Base-by-base conservation (phyloP, 768 basidiomycete species). In the Agaricus subrufescens region DNA sequence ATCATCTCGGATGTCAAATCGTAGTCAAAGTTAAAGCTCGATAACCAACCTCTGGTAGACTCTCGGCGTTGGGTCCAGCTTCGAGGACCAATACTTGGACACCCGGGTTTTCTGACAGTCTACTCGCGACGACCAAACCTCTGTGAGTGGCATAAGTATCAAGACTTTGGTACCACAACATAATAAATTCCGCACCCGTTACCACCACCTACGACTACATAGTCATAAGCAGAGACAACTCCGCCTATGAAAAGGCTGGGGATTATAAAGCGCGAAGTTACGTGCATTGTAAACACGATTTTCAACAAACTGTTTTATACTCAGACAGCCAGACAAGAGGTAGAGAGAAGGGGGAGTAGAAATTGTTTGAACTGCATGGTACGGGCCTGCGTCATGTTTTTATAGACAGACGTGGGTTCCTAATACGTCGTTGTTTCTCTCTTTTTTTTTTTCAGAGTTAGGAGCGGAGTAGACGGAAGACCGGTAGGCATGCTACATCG, bases 1-100 rank as follows among this genome's bases (percentile, higher is more conserved):
- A 37, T 19, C 12, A 15, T 27, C 3, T 15, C 6, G 43, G 26
- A n/a, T 31, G 8, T 46, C 30, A 40, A 10, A 47, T 3, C 46
- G 9, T 30, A 30, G 26, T 6, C 27, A 46, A 11, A 11, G 10
- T 11, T 8, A n/a, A 42, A 5, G 7, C 11, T 51, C 23, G n/a
- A 43, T 14, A 15, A n/a, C 62, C 3, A 57, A 74, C 76, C 66
- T 65, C 75, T 53, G 54, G 70, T 30, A 64, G 68, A 65, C 65
- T 69, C 68, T 63, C 70, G 3, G 62, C 69, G 48, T 70, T 65
- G 9, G 65, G 60, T 0, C 79, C 79, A 0, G 76, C 77, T 61
- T 75, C 74, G 3, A 75, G 39, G 11, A 75, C 65, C 8, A 64
- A 62, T 2, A 75, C 71, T 0, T 62, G 69, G 30, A 69, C 54